phyloP scores from a whole-genome alignment of 768 basidiomycete genomes.

The Psilocybe azurescens region DNA sequence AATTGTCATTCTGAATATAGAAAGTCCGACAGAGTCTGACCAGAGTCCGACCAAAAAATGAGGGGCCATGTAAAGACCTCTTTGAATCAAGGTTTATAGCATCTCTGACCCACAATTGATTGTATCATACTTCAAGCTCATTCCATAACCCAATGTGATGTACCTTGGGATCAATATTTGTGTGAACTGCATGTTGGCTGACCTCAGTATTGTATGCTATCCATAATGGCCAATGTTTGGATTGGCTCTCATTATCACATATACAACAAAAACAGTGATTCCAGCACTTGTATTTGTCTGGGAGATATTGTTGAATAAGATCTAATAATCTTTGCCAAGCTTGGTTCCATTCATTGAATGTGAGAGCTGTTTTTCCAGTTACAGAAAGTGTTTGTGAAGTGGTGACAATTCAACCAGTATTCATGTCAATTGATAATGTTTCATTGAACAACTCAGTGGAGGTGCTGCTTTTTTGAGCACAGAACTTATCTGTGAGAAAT shows the following conservation, averaged over 20 bases:
- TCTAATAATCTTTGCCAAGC: slow-evolving; percentile 21
- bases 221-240: slow-evolving; percentile 18
- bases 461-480: neutral
- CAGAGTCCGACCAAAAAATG: no score
- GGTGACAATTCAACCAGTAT: slow-evolving; percentile 10
- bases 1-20: no score
- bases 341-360: slow-evolving; percentile 29
- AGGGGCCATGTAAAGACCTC: no score
- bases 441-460: neutral
- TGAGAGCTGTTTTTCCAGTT: slow-evolving; percentile 16
- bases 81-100: neutral
- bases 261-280: slow-evolving; percentile 18
- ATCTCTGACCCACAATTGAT: neutral
- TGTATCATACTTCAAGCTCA: slow-evolving; percentile 9
- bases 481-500: slow-evolving; percentile 22
- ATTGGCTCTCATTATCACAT: slow-evolving; percentile 3
- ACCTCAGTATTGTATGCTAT: slow-evolving; percentile 22
- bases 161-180: slow-evolving; percentile 8
- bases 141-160: slow-evolving; percentile 19
- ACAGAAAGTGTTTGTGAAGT: slow-evolving; percentile 12
- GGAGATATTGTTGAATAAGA: slow-evolving; percentile 17
- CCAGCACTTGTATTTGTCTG: slow-evolving; percentile 17
- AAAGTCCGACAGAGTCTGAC: no score
- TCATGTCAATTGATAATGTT: neutral
- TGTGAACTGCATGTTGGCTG: slow-evolving; percentile 8